Evolutionary conservation across 345 rosid genomes (phyloP).

Genomic region (Populus alba): DNA sequence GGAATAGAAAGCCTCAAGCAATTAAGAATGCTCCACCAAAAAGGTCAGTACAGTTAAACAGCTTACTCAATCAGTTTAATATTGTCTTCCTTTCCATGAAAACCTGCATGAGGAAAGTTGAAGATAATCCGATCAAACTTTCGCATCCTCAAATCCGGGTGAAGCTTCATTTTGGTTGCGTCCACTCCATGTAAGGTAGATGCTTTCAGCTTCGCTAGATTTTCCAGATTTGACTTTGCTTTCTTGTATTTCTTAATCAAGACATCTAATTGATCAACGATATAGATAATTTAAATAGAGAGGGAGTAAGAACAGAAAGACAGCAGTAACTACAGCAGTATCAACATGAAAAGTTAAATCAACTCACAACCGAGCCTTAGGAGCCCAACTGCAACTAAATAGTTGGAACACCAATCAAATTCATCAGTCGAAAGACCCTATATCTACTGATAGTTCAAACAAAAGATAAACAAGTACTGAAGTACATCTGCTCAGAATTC

Average conservation of each 20-base stretch:
- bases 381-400: too few relatives aligned
- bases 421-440: too few relatives aligned
- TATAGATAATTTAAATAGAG: not conserved
- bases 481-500: too few relatives aligned
- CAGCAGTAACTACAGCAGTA: not conserved
- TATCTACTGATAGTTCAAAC: too few relatives aligned
- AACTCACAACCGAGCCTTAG: too few relatives aligned
- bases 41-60: not conserved
- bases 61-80: conserved; percentile 28
- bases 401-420: too few relatives aligned
- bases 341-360: too few relatives aligned
- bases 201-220: conserved; percentile 42
- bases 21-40: not conserved
- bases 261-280: conserved; percentile 18
- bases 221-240: conserved; percentile 40
- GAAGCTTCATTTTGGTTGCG: conserved; percentile 43
- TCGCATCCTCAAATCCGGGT: conserved; percentile 27
- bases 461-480: too few relatives aligned
- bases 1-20: too few relatives aligned
- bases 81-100: conserved; percentile 42
- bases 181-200: conserved; percentile 45
- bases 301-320: not conserved
- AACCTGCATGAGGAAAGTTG: conserved; percentile 71
- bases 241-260: conserved; percentile 39
- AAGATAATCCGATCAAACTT: conserved; percentile 51